Conservation (phyloP, 306 rosid species). For the Pyrus communis region DNA sequence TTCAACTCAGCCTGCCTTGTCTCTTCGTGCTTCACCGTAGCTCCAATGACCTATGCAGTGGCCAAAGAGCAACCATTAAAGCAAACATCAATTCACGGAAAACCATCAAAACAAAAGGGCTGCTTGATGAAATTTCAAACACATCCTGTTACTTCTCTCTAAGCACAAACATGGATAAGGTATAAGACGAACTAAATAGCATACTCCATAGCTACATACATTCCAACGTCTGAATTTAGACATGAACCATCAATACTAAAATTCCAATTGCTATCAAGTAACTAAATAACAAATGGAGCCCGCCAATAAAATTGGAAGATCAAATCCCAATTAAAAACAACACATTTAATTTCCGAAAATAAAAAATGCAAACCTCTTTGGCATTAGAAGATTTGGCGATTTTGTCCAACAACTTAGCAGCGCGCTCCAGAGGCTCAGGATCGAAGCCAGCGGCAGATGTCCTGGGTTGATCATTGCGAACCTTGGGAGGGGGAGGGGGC, state of each 20-base stretch:
- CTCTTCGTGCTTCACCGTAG: slow-evolving; percentile 69
- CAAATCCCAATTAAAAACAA: not conserved
- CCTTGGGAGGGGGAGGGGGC: slow-evolving; percentile 27
- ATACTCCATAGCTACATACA: not conserved
- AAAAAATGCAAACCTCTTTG: slow-evolving; percentile 49
- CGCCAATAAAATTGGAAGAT: not conserved
- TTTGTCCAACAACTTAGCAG: slow-evolving; percentile 48
- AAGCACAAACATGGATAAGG: not conserved
- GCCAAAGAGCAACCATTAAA: not conserved
- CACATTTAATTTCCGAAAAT: not conserved
- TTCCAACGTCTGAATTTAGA: not conserved
- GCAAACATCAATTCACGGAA: not conserved
- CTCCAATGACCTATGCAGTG: slow-evolving; percentile 50
- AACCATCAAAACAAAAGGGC: not conserved
- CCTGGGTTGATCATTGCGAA: slow-evolving; percentile 75
- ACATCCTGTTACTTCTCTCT: not conserved
- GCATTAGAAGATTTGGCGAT: slow-evolving; percentile 46
- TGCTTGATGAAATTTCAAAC: not conserved
- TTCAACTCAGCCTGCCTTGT: slow-evolving; percentile 59
- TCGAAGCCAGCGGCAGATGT: slow-evolving; percentile 85
- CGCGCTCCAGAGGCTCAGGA: slow-evolving; percentile 75
- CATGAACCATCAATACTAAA: not conserved
- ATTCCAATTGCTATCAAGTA: not conserved
- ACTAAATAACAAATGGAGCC: not conserved
- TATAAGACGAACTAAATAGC: not conserved